Percentiles rank a stretch among this genome's conserved stretches.
Conservation (phyloP, 2,329 filamentous ascomycete genomes). For the Colletotrichum sp. region DNA sequence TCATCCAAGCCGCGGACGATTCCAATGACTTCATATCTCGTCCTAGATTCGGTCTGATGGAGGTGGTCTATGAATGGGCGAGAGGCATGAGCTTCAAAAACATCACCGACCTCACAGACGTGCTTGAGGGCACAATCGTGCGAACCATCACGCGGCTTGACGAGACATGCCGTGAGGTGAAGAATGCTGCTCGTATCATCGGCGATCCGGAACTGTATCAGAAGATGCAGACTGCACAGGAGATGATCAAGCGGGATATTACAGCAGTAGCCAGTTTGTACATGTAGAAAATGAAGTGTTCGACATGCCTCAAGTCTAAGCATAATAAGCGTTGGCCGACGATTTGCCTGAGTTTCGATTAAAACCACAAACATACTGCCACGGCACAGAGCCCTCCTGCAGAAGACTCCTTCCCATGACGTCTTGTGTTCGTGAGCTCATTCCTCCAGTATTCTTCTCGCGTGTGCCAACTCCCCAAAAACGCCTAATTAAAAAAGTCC, state of each 20-base stretch:
- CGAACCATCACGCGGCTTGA: constrained; percentile 92
- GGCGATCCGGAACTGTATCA: constrained; percentile 91
- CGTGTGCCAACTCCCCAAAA: neutral
- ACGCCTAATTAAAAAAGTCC: neutral
- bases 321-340: neutral
- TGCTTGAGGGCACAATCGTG: constrained; percentile 97
- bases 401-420: neutral
- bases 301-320: neutral
- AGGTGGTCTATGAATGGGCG: constrained; percentile 99
- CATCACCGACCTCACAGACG: constrained; percentile 94
- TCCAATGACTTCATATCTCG: constrained; percentile 89
- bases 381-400: neutral
- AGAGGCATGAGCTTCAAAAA: constrained; percentile 98
- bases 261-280: constrained; percentile 89
- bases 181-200: constrained; percentile 94
- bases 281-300: constrained; percentile 61
- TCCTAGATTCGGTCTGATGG: constrained; percentile 90
- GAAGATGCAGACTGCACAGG: constrained; percentile 97
- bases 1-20: constrained; percentile 88
- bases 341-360: neutral
- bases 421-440: neutral
- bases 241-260: constrained; percentile 96
- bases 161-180: constrained; percentile 96
- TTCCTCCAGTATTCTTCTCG: neutral
- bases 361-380: neutral